Conservation (phyloP, 495 filamentous ascomycete genomes). For the Lepidopterella palustris region DNA sequence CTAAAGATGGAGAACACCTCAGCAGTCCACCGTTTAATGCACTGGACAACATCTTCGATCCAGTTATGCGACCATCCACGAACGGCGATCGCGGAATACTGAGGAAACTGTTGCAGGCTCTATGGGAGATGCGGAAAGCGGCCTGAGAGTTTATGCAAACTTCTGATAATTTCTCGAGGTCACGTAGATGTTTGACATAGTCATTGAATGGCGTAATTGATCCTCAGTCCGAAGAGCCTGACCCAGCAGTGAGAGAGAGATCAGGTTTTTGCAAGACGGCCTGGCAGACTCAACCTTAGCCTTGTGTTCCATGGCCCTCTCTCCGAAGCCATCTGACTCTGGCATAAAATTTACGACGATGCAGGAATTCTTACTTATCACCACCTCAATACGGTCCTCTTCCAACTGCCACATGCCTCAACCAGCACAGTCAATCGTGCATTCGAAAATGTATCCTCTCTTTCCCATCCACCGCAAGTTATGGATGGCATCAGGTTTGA, state of each 20-base stretch:
- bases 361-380: not conserved
- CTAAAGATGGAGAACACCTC: not conserved
- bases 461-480: not conserved
- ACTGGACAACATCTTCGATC: not conserved
- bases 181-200: not conserved
- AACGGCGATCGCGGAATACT: not conserved
- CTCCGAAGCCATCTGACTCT: not conserved
- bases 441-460: not conserved
- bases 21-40: not conserved
- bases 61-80: not conserved
- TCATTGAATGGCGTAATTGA: not conserved
- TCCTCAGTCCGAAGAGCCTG: no score
- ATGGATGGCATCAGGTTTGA: not conserved
- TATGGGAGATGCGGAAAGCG: not conserved
- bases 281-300: no score
- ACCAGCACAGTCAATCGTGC: not conserved
- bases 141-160: not conserved
- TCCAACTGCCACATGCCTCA: not conserved
- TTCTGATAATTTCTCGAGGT: not conserved
- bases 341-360: not conserved
- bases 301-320: no score
- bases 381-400: not conserved
- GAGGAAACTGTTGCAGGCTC: not conserved
- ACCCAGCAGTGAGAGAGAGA: not conserved
- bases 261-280: not conserved